Base-by-base conservation (phyloP, 2,329 filamentous ascomycete species). In the Pseudogymnoascus sp. region DNA sequence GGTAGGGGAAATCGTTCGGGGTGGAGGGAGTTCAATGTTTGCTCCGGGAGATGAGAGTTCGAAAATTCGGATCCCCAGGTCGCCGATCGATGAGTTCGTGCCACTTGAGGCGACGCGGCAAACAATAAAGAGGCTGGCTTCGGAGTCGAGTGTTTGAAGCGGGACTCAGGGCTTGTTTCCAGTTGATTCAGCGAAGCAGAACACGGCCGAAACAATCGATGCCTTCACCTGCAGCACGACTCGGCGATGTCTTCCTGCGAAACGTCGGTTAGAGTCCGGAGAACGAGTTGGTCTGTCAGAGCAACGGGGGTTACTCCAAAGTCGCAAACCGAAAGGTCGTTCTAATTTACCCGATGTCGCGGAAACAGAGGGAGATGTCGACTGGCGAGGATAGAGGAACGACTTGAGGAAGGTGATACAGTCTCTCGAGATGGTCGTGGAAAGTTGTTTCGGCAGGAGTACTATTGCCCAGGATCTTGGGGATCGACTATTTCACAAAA, bases 401-500 rank as follows among this genome's bases (percentile, higher is more conserved):
- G 23, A 50, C 23, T 46, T 21, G 23, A 29, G 23, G 23, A 50
- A 11, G 44, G 44, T 50, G 44, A 50, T 50, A 31, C 44, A 50
- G 23, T n/a, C 15, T 50, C 23, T 50, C 23, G 44, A 50, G 44
- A 50, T 50, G 44, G 44, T 29, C 15, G 44, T 50, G 13, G 23
- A 50, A 50, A 50, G 44, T 50, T 50, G 44, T 50, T 50, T 50
- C 44, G 44, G 44, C 15, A 50, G 44, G 44, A 50, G 44, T 9
- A 50, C 13, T 50, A 50, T 29, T 50, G 17, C 44, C 44, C 44
- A 50, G 44, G 44, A 50, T 50, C 44, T n/a, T 50, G 44, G 44
- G 44, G 44, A 50, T 50, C 23, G 44, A 50, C 44, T 50, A 50
- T 50, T 50, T 50, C 44, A 50, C 15, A 50, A 50, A 50, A 50